phyloP scores from a whole-genome alignment of 2,329 filamentous ascomycete species.

The Aspergillus felis region DNA sequence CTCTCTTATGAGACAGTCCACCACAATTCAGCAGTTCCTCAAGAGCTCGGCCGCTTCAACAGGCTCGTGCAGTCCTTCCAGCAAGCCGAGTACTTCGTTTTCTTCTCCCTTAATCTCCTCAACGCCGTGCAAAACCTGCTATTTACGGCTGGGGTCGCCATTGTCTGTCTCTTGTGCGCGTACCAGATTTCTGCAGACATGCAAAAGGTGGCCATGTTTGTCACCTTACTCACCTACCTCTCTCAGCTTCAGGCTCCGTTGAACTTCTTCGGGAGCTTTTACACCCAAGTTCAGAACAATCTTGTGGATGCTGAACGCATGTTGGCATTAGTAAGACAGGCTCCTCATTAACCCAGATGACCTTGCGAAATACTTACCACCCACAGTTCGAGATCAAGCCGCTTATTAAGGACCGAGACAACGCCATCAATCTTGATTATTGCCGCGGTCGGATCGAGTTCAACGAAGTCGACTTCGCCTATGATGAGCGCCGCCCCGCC shows the following conservation, averaged over 20 bases:
- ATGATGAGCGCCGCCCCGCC: constrained; percentile 52
- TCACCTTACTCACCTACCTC: constrained; percentile 71
- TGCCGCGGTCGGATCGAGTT: constrained; percentile 55
- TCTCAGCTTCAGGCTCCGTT: constrained; percentile 66
- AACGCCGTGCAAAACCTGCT: constrained; percentile 72
- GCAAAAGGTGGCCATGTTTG: constrained; percentile 63
- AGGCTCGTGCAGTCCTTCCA: constrained; percentile 66
- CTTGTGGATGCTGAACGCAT: constrained; percentile 57
- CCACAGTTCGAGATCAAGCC: background rate
- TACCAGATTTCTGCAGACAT: constrained; percentile 63
- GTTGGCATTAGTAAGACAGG: constrained; percentile 44
- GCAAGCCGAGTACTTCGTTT: constrained; percentile 65
- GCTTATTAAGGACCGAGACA: background rate
- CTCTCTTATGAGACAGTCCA: constrained; percentile 90
- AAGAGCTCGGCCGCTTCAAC: constrained; percentile 68
- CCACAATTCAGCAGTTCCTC: constrained; percentile 76
- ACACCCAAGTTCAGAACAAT: constrained; percentile 54
- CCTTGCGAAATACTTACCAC: background rate
- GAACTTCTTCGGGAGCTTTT: constrained; percentile 62
- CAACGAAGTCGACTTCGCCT: constrained; percentile 54
- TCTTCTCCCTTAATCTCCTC: constrained; percentile 69
- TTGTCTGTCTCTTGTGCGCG: constrained; percentile 67
- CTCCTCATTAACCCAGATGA: background rate
- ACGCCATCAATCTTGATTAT: background rate
- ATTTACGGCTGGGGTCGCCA: constrained; percentile 63